Conservation (phyloP, 352 stramenopile species). For the Phytophthora cactorum region DNA sequence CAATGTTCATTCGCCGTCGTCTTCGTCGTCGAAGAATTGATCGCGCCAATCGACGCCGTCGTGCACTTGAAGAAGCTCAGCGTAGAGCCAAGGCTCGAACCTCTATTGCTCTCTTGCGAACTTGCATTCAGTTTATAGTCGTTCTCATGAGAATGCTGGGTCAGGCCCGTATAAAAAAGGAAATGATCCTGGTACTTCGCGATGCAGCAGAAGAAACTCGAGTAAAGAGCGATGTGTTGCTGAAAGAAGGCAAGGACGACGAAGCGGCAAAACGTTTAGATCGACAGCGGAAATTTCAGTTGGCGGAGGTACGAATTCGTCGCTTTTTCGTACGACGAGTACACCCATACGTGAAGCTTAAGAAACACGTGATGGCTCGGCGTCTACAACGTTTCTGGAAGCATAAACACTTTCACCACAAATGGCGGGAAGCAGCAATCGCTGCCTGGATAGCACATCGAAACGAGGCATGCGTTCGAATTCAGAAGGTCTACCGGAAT, state of each 20-base stretch:
- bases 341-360: slow-evolving; percentile 46
- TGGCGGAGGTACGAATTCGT: slow-evolving; percentile 46
- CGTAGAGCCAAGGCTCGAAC: slow-evolving; percentile 24
- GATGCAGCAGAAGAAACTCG: slow-evolving; percentile 49
- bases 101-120: slow-evolving; percentile 29
- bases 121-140: slow-evolving; percentile 44
- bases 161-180: slow-evolving; percentile 44
- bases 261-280: background rate
- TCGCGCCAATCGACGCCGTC: slow-evolving; percentile 13
- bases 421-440: slow-evolving; percentile 37
- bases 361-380: slow-evolving; percentile 55
- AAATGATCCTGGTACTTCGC: slow-evolving; percentile 42
- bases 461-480: slow-evolving; percentile 37
- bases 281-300: slow-evolving; percentile 3
- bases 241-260: background rate
- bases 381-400: slow-evolving; percentile 61
- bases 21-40: slow-evolving; percentile 17
- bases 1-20: slow-evolving; percentile 20
- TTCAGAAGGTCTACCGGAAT: slow-evolving; percentile 51
- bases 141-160: slow-evolving; percentile 39
- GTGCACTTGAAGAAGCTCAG: slow-evolving; percentile 19
- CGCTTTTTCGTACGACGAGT: slow-evolving; percentile 62
- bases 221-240: slow-evolving; percentile 2
- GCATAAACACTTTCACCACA: slow-evolving; percentile 17
- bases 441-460: slow-evolving; percentile 14